Evolutionary conservation across 129 eudicot species (phyloP), one percentile per base, ranked within the genome.

Genomic region (Arctium minus): DNA sequence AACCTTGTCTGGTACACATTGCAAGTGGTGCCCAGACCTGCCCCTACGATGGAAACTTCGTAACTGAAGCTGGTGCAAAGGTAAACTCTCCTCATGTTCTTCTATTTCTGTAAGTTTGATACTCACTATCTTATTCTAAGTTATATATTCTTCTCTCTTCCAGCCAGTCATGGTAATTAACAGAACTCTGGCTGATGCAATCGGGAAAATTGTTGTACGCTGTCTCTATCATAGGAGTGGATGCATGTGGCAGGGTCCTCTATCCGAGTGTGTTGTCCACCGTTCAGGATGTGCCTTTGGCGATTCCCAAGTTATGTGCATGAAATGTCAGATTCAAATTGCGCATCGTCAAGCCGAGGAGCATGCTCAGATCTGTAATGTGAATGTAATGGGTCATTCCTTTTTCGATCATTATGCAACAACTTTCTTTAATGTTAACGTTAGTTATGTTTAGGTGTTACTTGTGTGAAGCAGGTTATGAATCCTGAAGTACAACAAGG

Each of bases 321-420:
- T 91, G 86, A 87, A 92, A 83, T 96, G 99, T 82, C 94, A 93
- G 15, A 37, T 96, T 70, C 99, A 96, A 40, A 90, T 93, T 82
- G 93, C 92, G 81, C 99, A 96, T 70, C 97, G 99, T 4, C 97
- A 93, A 88, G 98, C 92, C 22, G 97, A 96, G 78, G 99, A 96
- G 73, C 99, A 96, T 82, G 98, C 98, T 38, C 97, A 91, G 86
- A 93, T 22, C 77, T 96, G 99, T 83, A 85, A 91, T 73, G 96
- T 93, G 74, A 91, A 94, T 89, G 79, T 71, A 75, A 75, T 85
- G 39, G 68, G 2, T 35, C 72, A 38, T 39, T 78, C 48, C 31
- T 15, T 72, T 36, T 44, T 60, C 27, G 9, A 17, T 60, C 68
- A 17, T 60, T 22, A 67, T 29, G 71, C 5, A 67, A 22, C 5